phyloP scores from a whole-genome alignment of 768 basidiomycete species.

The Hypsizygus marmoreus region DNA sequence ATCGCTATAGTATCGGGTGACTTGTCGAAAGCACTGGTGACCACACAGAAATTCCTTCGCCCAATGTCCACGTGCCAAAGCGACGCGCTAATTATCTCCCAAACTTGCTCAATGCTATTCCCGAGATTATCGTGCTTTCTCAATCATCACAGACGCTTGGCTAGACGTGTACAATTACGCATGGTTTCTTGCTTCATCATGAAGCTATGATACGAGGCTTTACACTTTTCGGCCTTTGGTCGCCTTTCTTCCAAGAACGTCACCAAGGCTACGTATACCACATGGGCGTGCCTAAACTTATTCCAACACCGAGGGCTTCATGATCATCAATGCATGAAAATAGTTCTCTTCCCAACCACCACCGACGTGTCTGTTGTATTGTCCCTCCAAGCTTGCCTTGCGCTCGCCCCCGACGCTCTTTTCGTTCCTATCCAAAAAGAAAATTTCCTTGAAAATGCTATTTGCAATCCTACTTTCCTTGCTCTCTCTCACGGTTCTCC shows the following conservation, averaged over 20 bases:
- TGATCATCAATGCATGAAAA: slow-evolving; percentile 14
- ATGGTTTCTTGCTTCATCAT: neutral
- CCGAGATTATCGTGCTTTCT: no score
- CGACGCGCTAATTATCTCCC: no score
- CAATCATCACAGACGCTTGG: neutral
- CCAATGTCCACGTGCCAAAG: no score
- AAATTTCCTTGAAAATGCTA: no score
- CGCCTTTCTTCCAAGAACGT: slow-evolving; percentile 2
- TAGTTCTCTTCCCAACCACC: slow-evolving; percentile 12
- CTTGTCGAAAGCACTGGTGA: no score
- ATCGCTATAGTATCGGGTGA: no score
- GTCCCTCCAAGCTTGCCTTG: slow-evolving; percentile 29
- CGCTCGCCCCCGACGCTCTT: slow-evolving; percentile 39
- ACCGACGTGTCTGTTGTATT: slow-evolving; percentile 1
- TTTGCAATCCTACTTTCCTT: slow-evolving; percentile 2
- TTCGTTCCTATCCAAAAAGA: no score
- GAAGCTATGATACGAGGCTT: neutral
- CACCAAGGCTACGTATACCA: slow-evolving; percentile 25
- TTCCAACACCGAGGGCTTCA: neutral
- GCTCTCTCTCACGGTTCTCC: slow-evolving; percentile 2
- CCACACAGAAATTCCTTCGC: no score
- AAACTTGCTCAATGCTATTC: no score
- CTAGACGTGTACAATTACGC: neutral
- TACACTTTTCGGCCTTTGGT: neutral
- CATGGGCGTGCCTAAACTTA: slow-evolving; percentile 4